A percentile compares a stretch with the other conserved stretches of the same genome.
Evolutionary conservation across 106 monocot genomes (phyloP).

Genomic region (Dendrobium chrysotoxum): DNA sequence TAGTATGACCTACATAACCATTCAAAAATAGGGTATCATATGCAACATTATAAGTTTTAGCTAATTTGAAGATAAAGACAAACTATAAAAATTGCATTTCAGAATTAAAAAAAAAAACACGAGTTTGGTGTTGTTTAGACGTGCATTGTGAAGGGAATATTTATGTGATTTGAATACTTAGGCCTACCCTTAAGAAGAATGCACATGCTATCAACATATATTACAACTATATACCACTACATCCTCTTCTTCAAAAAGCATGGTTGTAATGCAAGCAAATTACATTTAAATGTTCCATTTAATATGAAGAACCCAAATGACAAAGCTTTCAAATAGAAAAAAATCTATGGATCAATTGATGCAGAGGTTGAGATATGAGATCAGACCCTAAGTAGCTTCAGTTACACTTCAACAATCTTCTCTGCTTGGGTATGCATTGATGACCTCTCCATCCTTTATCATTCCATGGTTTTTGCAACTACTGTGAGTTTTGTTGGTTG

Average conservation of each 20-base stretch:
- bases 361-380: no score
- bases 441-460: not conserved
- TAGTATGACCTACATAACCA: slow-evolving; percentile 53
- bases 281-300: not conserved
- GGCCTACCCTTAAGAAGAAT: not conserved
- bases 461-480: not conserved
- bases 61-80: not conserved
- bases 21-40: not conserved
- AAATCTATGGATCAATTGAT: not conserved
- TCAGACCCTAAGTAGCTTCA: not conserved
- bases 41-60: not conserved
- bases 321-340: not conserved
- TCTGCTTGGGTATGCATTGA: not conserved
- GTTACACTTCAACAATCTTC: not conserved
- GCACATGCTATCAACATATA: not conserved
- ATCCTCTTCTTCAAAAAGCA: not conserved
- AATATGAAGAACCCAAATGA: not conserved
- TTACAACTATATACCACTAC: not conserved
- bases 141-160: not conserved
- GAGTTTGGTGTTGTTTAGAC: not conserved
- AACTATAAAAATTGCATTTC: not conserved
- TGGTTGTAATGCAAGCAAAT: not conserved
- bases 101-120: not conserved
- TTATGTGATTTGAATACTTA: not conserved
- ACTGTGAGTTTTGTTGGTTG: not conserved